Evolutionary conservation across 2,329 filamentous ascomycete species (phyloP), one percentile per base, ranked within the genome.

Genomic region (Paracorniculantispora psalliotae): DNA sequence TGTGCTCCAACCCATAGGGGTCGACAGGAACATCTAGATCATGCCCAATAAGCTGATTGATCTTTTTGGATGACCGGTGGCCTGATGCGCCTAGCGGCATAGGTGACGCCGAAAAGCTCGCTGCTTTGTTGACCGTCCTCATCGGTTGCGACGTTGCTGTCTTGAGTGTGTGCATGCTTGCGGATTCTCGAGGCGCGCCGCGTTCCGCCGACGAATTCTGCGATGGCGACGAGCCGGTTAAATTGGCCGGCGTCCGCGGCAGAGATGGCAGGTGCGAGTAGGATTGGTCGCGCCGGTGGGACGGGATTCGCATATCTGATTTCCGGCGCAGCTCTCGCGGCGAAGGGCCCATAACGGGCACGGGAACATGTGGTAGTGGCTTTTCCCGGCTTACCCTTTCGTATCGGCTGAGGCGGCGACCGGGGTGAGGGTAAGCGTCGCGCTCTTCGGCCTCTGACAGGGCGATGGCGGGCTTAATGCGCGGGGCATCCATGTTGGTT

Each of bases 1-100:
- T 46, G n/a, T 26, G 21, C 15, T 41, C 26, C 21, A 23, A 19
- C 19, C 28, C 19, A 17, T 30, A 46, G 28, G 28, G 25, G 7
- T 59, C 50, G 25, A 46, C 49, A 49, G 26, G 51, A 19, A 69
- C 61, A 49, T 69, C 67, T n/a, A 77, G 47, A 43, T 75, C 72
- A 28, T 73, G 67, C 1, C 76, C 77, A 5, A 69, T 78, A 15
- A 79, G 68, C 63, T 77, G 74, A 35, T 71, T 69, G 44, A 78
- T 68, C 66, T 79, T 79, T 46, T 68, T 67, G 0, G 70, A 69
- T 0, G 75, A 73, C 1, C 68, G 66, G 10, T 63, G 64, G 21
- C 65, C 63, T 23, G 64, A 60, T 12, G 64, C 59, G 26, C 65
- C 60, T 2, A 57, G 51, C 23, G 26, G 47, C 30, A 8, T 53